Evolutionary conservation across 2,329 filamentous ascomycete genomes (phyloP).

Genomic region (Onygenales sp.): DNA sequence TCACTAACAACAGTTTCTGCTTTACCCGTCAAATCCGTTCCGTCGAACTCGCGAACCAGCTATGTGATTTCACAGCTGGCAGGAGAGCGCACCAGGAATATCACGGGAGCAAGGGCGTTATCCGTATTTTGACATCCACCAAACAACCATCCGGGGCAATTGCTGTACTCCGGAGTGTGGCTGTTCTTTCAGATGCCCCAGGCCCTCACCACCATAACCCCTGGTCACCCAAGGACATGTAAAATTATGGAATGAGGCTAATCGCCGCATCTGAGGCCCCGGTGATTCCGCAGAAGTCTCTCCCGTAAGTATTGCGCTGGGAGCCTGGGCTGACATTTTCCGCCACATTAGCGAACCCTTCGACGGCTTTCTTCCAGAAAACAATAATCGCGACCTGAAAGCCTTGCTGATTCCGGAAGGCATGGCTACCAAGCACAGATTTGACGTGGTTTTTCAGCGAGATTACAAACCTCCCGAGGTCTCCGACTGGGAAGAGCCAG

Average conservation of each 20-base stretch:
- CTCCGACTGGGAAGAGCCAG: constrained; percentile 29
- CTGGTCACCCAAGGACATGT: constrained; percentile 46
- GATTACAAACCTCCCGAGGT: constrained; percentile 40
- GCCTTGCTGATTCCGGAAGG: constrained; percentile 45
- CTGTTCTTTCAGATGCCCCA: constrained; percentile 36
- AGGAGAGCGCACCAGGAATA: constrained; percentile 42
- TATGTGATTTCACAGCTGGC: constrained; percentile 42
- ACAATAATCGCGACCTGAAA: constrained; percentile 43
- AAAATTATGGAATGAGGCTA: constrained; percentile 52
- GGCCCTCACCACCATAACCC: constrained; percentile 50
- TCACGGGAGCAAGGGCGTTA: constrained; percentile 43
- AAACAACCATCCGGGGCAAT: constrained; percentile 44
- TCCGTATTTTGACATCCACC: constrained; percentile 43
- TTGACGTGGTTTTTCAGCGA: constrained; percentile 46
- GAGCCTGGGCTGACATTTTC: constrained; percentile 54
- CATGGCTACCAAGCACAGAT: constrained; percentile 46
- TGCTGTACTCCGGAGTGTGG: constrained; percentile 42
- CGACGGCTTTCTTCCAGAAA: constrained; percentile 40
- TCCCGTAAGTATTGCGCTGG: constrained; percentile 46
- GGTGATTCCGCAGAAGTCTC: constrained; percentile 48
- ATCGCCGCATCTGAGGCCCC: constrained; percentile 43
- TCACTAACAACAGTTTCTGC: background rate
- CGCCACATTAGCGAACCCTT: constrained; percentile 47
- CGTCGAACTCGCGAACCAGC: constrained; percentile 29
- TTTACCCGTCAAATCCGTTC: constrained; percentile 10